Conservation (phyloP, 129 eudicot species). For the Chrysanthemum lavandulifolium region DNA sequence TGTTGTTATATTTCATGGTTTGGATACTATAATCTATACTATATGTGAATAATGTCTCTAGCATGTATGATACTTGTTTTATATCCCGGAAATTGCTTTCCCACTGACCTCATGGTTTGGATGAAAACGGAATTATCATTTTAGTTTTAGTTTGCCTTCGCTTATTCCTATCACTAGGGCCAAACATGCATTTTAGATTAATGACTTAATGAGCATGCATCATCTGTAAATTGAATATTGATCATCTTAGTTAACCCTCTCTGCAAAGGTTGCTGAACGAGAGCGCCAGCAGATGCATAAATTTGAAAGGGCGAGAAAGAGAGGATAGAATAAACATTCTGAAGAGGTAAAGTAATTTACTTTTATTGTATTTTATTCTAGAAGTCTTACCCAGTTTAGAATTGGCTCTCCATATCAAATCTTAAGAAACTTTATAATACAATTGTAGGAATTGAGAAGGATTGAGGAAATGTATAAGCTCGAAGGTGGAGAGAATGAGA, state of each 20-base stretch:
- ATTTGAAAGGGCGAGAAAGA: background rate
- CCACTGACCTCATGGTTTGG: too few relatives aligned
- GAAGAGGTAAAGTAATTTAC: background rate
- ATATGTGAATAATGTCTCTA: too few relatives aligned
- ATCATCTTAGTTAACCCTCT: background rate
- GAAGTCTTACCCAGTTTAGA: background rate
- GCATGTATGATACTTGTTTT: too few relatives aligned
- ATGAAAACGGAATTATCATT: too few relatives aligned
- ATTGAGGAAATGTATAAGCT: background rate
- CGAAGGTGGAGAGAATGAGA: background rate
- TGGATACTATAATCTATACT: too few relatives aligned
- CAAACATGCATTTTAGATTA: background rate
- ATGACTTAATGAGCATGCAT: background rate
- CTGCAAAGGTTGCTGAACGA: background rate
- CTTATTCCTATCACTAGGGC: background rate
- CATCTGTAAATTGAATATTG: background rate
- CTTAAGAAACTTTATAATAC: too few relatives aligned
- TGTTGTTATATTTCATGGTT: too few relatives aligned
- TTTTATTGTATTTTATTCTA: background rate
- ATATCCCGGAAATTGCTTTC: too few relatives aligned
- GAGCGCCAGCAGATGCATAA: background rate
- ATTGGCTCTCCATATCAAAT: background rate
- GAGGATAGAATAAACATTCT: background rate
- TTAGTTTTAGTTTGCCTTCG: too few relatives aligned
- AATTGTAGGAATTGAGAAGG: background rate